Evolutionary conservation across 805 yeast species (phyloP), one percentile per base, ranked within the genome.

Genomic region (Spathaspora arborariae): DNA sequence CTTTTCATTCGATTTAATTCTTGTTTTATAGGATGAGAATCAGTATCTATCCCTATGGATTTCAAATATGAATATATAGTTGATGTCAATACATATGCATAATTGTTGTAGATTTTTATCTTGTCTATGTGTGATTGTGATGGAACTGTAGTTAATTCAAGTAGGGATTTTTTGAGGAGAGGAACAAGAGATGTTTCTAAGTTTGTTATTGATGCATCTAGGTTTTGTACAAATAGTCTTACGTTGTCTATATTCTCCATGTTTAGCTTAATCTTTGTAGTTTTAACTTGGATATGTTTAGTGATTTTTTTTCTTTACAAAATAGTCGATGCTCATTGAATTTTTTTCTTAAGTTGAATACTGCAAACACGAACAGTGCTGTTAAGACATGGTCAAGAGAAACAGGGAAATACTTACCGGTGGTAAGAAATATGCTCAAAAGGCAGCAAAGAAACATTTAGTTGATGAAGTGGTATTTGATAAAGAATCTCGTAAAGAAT

Each of bases 361-460:
- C 27, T 45, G 35, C 34, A 21, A 20, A 15, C 27, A 30, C n/a
- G n/a, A n/a, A n/a, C n/a, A n/a, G n/a, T n/a, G n/a, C n/a, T n/a
- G n/a, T n/a, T 18, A 54, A n/a, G 8, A 18, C n/a, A 57, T 56
- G 64, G 55, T 53, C 41, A 66, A 70, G 54, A 71, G 76, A 3
- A 91, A 92, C 64, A 80, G 96, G 67, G 92, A 90, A 58, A 80
- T 91, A 47, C 83, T 91, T 62, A 86, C 96, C 7, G 89, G 95
- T 30, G 97, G 96, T 57, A 81, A 85, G 65, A 79, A 78, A 55
- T 91, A 90, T 64, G 83, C 84, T 15, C 79, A 80, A 45, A 85
- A 83, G 54, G 84, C 82, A 59, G 74, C 75, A 27, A 80, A 79
- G 61, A 77, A 80, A 60, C 80, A 78, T 59, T 76, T 89, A 35